Percentiles rank a stretch among this genome's conserved stretches.
These are phyloP conservation scores for Penicillium roqueforti DNA, from an alignment of 495 filamentous ascomycete species.

Conservation along the genomic window DNA sequence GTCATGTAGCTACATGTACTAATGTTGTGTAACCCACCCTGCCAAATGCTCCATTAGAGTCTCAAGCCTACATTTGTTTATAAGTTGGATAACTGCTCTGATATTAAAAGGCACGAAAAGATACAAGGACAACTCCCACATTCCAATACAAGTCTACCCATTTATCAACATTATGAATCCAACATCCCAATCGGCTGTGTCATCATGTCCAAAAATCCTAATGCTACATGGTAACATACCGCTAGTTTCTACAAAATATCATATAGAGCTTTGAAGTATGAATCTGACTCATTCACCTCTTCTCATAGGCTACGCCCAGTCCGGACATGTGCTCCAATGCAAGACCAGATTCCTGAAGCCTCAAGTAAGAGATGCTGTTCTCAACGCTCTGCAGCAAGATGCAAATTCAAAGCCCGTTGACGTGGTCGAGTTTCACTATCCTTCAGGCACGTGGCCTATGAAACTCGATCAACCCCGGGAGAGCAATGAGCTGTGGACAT, in stretches of 20 bases:
- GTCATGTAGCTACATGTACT: too few species aligned
- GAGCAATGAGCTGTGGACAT: background rate
- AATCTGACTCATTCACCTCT: background rate
- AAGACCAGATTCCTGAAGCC: constrained; percentile 14
- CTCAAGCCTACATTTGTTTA: background rate
- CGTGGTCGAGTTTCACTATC: constrained; percentile 3
- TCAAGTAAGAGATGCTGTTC: background rate
- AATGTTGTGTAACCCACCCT: background rate
- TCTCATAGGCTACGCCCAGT: constrained; percentile 7
- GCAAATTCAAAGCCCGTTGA: background rate
- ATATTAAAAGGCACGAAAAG: background rate
- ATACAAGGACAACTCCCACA: background rate
- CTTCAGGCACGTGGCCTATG: background rate
- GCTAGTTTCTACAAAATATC: background rate
- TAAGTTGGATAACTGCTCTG: background rate
- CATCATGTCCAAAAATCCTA: background rate
- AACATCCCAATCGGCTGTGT: background rate
- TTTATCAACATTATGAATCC: background rate
- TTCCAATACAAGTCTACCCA: background rate
- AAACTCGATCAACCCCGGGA: background rate
- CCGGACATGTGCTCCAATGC: constrained; percentile 9
- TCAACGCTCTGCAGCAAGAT: background rate
- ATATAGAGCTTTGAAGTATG: background rate
- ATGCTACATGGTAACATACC: background rate
- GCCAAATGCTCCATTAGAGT: too few species aligned